Base-by-base conservation (phyloP, 176 grass and related monocot species). In the Otatea glauca region DNA sequence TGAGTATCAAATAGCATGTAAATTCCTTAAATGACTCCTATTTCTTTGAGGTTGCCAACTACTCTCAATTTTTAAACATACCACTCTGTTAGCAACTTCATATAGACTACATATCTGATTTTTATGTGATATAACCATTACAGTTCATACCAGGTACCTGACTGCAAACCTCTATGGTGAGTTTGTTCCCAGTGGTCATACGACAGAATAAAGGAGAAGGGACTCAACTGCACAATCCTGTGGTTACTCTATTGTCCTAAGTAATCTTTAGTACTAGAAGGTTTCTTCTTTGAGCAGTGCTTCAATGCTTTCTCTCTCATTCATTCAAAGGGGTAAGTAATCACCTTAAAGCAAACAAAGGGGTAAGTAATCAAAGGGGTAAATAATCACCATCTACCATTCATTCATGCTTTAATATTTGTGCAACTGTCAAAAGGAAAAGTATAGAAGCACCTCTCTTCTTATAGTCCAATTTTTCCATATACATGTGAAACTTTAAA, bases 161-260 rank as follows among this genome's bases (percentile, higher is more conserved):
- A 82, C 65, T 72, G 25, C 62, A 65, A 69, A 69, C 25, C 55
- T 78, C 20, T 81, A 81, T 70, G 27, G 54, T 29, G 4, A 77
- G 15, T 41, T 43, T 53, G 44, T 18, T 41, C 60, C 60, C 45
- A 38, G 16, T 42, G 62, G 41, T 74, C 75, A 73, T 68, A 50
- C 0, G 4, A 41, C 73, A 72, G 60, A 39, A 85, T 85, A 62
- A 60, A 80, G 44, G 12, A 63, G 11, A 21, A 32, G 41, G 42
- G 35, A 61, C 17, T 73, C 7, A 83, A 72, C 74, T 83, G 55
- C 54, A 43, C 55, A 42, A 12, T 2, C 41, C 17, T 55, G 13
- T 66, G 59, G 14, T 82, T 70, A 71, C 5, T 72, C 29, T 75
- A 25, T 45, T 66, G 47, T 74, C 62, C 63, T 65, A 84, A 54